phyloP scores from a whole-genome alignment of 1,139 yeast species.

The Saccharomyces hybrid region DNA sequence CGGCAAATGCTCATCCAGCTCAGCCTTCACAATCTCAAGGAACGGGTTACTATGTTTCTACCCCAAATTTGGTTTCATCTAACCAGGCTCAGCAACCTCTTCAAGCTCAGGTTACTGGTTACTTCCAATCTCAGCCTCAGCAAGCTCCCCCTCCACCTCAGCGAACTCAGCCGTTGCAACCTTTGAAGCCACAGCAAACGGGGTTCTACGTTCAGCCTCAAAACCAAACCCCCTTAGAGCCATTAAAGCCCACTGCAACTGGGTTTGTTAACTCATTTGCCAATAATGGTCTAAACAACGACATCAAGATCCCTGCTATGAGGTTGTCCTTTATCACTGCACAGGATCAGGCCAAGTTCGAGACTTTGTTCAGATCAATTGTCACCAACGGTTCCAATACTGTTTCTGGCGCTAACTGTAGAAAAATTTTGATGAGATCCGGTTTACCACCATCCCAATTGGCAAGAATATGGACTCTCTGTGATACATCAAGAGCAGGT shows the following conservation, averaged over 20 bases:
- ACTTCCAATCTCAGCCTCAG: constrained; percentile 8
- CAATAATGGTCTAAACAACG: constrained; percentile 34
- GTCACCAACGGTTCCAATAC: constrained; percentile 74
- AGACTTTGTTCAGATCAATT: constrained; percentile 68
- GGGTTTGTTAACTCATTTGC: constrained; percentile 35
- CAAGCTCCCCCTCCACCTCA: constrained; percentile 9
- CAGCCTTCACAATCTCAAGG: constrained; percentile 7
- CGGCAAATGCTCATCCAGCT: constrained; percentile 6
- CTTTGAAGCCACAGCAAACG: constrained; percentile 31
- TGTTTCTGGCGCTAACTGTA: constrained; percentile 69
- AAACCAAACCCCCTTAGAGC: constrained; percentile 30
- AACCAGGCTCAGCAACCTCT: constrained; percentile 7
- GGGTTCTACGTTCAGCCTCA: constrained; percentile 31
- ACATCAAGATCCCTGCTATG: constrained; percentile 51
- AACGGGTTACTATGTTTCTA: constrained; percentile 8
- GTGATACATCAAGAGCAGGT: constrained; percentile 85
- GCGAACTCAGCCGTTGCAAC: constrained; percentile 11
- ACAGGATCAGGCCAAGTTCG: constrained; percentile 79
- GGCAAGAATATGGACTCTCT: constrained; percentile 84
- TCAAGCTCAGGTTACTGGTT: constrained; percentile 14
- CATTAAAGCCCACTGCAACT: constrained; percentile 33
- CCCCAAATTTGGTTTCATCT: constrained; percentile 6
- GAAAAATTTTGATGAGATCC: constrained; percentile 73
- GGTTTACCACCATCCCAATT: constrained; percentile 67
- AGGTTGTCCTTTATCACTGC: constrained; percentile 79